phyloP scores from a whole-genome alignment of 805 yeast species.

The Candida sithepensis region DNA sequence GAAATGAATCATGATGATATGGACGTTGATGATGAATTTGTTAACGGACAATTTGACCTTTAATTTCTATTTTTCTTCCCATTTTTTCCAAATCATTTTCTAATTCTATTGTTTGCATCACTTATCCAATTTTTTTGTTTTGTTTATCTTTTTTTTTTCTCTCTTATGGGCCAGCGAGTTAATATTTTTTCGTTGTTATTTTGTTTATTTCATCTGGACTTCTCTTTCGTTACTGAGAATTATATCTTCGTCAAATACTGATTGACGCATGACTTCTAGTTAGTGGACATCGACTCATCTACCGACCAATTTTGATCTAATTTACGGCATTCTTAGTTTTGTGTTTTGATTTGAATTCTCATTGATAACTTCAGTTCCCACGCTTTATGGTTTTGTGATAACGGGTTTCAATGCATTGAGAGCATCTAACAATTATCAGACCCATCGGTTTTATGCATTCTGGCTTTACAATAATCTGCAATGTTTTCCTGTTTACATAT shows the following conservation, averaged over 20 bases:
- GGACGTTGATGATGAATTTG: conserved; percentile 68
- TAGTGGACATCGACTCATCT: no score
- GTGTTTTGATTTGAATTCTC: no score
- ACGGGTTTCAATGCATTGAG: neutral
- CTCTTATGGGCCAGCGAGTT: no score
- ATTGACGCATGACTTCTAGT: neutral
- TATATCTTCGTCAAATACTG: no score
- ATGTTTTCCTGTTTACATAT: neutral
- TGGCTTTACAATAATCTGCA: no score
- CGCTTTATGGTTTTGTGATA: no score
- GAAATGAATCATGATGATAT: conserved; percentile 49
- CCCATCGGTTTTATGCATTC: neutral
- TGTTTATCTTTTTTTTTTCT: no score
- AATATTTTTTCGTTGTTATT: no score
- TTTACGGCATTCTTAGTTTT: no score
- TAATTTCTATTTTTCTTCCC: conserved; percentile 21
- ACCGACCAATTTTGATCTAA: no score
- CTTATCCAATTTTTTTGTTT: neutral
- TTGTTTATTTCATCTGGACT: neutral
- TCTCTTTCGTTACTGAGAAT: no score
- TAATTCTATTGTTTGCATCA: neutral
- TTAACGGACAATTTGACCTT: conserved; percentile 85
- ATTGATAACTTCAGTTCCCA: no score
- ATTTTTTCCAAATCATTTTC: neutral
- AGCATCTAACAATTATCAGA: neutral